Percentiles rank a stretch among this genome's conserved stretches.
phyloP scores from a whole-genome alignment of 805 yeast species.

The Hanseniaspora pseudoguilliermondii region DNA sequence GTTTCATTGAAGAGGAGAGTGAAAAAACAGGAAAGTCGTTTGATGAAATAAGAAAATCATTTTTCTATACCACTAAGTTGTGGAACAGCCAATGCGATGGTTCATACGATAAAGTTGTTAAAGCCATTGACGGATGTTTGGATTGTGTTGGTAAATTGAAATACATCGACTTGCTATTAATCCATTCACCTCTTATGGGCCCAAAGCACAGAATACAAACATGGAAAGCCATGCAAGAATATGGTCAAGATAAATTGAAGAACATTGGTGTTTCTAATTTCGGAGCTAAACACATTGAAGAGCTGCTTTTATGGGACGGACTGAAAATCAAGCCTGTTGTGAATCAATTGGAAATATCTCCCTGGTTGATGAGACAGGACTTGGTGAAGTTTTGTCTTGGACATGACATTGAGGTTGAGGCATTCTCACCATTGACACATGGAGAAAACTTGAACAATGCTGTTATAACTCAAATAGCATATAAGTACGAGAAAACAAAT shows the following conservation, averaged over 20 bases:
- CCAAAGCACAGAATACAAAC: conserved; percentile 42
- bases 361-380: conserved; percentile 62
- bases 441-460: conserved; percentile 49
- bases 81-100: conserved; percentile 47
- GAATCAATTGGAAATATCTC: conserved; percentile 74
- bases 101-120: conserved; percentile 44
- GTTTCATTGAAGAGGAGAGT: conserved; percentile 38
- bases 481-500: conserved; percentile 36
- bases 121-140: conserved; percentile 47
- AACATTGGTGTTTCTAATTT: conserved; percentile 73
- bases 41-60: conserved; percentile 31
- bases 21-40: conserved; percentile 26
- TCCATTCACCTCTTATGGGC: conserved; percentile 50
- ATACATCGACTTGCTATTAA: conserved; percentile 62
- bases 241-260: conserved; percentile 46
- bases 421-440: conserved; percentile 67
- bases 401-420: conserved; percentile 50
- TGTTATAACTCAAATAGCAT: conserved; percentile 37
- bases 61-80: conserved; percentile 56
- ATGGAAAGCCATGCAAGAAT: conserved; percentile 65
- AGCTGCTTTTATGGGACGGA: conserved; percentile 45
- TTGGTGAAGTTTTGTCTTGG: conserved; percentile 47
- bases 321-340: conserved; percentile 51
- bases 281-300: conserved; percentile 47
- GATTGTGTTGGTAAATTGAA: conserved; percentile 38